Evolutionary conservation across 768 basidiomycete genomes (phyloP), one percentile per base, ranked within the genome.

Genomic region (Lentinula raphanica): DNA sequence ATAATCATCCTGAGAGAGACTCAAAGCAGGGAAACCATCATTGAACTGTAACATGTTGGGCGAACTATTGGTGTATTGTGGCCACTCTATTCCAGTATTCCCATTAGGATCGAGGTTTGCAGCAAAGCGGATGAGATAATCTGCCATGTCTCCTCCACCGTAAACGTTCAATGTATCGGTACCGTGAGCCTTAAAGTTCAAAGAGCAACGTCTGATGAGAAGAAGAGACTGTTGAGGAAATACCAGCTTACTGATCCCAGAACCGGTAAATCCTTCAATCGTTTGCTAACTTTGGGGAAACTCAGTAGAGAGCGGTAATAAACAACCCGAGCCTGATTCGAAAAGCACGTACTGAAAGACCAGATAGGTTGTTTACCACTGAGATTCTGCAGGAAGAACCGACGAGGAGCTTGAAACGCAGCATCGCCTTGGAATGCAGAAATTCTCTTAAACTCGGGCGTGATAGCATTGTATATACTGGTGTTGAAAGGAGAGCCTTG

Each of bases 401-500:
- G 64, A 12, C 72, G 63, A 2, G 74, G 74, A 0, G 65, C 71
- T 35, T 76, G 75, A 58, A 77, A 77, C 2, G 66, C 59, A 19
- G 60, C 54, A 51, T 78, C 77, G 0, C 75, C 77, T 17, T 66
- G 66, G 35, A 76, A 58, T 0, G 74, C 67, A 5, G 75, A 69
- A 8, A 76, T 19, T 5, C 74, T 65, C 57, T 77, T 76, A 64
- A 65, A 76, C 35, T 77, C 65, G 0, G 72, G 67, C 7, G 66
- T 62, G 8, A 69, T 64, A 0, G 65, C 61, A 44, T 74, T 70
- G 15, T 62, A 58, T 29, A 50, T 15, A 0, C 72, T 71, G 0
- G 76, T 77, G 44, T 67, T 65, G 59, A 70, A 77, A 0, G 76
- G 77, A 2, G 74, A 74, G 9, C 76, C 77, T 35, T 68, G 59